phyloP scores from a whole-genome alignment of 768 basidiomycete species.

The Gelatoporia subvermispora region DNA sequence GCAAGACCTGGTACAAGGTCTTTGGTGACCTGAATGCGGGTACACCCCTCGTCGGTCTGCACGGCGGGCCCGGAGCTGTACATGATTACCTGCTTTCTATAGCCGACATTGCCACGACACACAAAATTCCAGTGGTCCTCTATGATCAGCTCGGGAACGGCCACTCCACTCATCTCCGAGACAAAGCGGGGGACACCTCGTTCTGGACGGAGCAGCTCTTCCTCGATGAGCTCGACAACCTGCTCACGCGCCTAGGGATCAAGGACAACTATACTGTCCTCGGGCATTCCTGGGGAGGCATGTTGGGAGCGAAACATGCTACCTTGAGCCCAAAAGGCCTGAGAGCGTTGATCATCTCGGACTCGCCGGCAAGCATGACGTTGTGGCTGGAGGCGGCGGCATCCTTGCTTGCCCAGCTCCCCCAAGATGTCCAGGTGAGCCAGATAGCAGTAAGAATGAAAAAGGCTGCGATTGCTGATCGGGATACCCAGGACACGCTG shows the following conservation, averaged over 20 bases:
- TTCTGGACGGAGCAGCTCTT: slow-evolving; percentile 49
- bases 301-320: slow-evolving; percentile 40
- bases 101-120: slow-evolving; percentile 25
- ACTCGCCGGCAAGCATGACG: slow-evolving; percentile 39
- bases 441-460: not conserved
- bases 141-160: slow-evolving; percentile 50
- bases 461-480: not conserved
- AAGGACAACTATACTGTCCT: slow-evolving; percentile 34
- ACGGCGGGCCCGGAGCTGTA: slow-evolving; percentile 43
- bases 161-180: slow-evolving; percentile 37
- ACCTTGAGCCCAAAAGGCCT: slow-evolving; percentile 36
- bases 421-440: slow-evolving; percentile 26
- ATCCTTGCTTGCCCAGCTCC: slow-evolving; percentile 23
- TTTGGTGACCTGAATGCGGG: slow-evolving; percentile 34
- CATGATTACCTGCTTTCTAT: slow-evolving; percentile 38
- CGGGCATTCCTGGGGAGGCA: slow-evolving; percentile 60
- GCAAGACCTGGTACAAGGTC: slow-evolving; percentile 41
- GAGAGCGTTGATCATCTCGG: slow-evolving; percentile 38
- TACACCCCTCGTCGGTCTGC: slow-evolving; percentile 36
- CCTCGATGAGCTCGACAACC: slow-evolving; percentile 48
- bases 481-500: slow-evolving; percentile 27
- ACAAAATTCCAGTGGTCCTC: slow-evolving; percentile 38
- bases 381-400: slow-evolving; percentile 30
- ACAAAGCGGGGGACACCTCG: slow-evolving; percentile 22
- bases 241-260: slow-evolving; percentile 39